Conservation (phyloP, 2,329 filamentous ascomycete species). For the Aspergillus fructus region DNA sequence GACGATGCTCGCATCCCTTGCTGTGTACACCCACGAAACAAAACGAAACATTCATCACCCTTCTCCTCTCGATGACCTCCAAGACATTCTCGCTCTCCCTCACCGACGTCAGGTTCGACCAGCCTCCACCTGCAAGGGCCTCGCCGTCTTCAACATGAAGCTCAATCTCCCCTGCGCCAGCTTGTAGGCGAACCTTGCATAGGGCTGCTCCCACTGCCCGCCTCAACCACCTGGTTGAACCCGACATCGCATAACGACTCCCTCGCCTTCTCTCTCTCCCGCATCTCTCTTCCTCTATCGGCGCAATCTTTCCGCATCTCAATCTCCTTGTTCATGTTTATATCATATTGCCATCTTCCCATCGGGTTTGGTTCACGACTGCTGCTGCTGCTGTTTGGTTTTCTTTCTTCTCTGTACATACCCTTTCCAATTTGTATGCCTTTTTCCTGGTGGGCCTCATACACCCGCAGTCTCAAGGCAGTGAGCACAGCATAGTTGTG, state of each 20-base stretch:
- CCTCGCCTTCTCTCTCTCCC: not conserved
- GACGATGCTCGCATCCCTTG: not conserved
- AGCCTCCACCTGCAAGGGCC: conserved; percentile 7
- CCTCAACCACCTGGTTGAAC: conserved; percentile 5
- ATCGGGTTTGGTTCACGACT: conserved; percentile 8
- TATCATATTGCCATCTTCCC: not conserved
- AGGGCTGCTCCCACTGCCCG: not conserved
- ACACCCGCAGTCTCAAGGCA: not conserved
- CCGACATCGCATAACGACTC: conserved; percentile 1
- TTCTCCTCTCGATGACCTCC: conserved; percentile 10
- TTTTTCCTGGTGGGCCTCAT: not conserved
- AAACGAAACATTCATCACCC: not conserved
- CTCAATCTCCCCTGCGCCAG: conserved; percentile 13
- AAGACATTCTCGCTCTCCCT: conserved; percentile 8
- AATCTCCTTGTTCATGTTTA: not conserved
- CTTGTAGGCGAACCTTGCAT: conserved; percentile 21
- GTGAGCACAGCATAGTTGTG: not conserved
- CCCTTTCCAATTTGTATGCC: conserved; percentile 2
- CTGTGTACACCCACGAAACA: not conserved
- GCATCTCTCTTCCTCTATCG: not conserved
- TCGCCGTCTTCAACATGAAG: not conserved
- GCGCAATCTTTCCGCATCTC: not conserved
- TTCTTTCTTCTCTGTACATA: conserved; percentile 19
- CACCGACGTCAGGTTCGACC: conserved; percentile 3
- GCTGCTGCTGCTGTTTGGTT: not conserved